A percentile compares a stretch with the other conserved stretches of the same genome.
Evolutionary conservation across 140 eudicot species (phyloP).

Genomic region (Cichorium intybus): DNA sequence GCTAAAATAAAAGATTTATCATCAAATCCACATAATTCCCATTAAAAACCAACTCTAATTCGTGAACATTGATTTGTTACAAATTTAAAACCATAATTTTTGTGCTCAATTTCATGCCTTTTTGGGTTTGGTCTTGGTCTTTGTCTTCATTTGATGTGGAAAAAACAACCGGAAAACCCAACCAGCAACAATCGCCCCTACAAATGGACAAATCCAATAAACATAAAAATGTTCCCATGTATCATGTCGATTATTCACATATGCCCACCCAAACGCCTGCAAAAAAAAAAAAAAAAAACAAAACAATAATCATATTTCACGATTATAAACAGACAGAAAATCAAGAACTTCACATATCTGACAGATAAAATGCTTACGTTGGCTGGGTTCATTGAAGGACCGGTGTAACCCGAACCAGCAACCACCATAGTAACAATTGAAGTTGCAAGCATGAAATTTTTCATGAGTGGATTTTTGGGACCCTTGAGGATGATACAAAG

Average conservation of each 20-base stretch:
- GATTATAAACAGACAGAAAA: not conserved
- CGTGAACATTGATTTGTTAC: constrained; percentile 8
- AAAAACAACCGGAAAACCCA: constrained; percentile 62
- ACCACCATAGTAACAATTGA: constrained; percentile 58
- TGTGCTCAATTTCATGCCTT: constrained; percentile 25
- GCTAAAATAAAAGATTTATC: constrained; percentile 5
- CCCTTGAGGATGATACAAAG: constrained; percentile 54
- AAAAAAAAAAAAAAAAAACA: not conserved
- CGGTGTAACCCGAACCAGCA: constrained; percentile 64
- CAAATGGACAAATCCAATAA: constrained; percentile 73
- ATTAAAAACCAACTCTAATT: not conserved
- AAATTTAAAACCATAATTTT: not conserved
- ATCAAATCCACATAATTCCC: constrained; percentile 6
- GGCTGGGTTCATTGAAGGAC: constrained; percentile 92
- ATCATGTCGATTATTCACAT: constrained; percentile 48
- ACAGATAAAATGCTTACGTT: constrained; percentile 36
- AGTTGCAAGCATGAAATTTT: constrained; percentile 67
- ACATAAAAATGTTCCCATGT: constrained; percentile 79
- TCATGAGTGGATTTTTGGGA: constrained; percentile 46
- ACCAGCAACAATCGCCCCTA: constrained; percentile 72
- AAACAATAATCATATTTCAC: not conserved
- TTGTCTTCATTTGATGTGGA: constrained; percentile 50
- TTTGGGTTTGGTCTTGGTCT: constrained; percentile 47
- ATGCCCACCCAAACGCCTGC: constrained; percentile 87
- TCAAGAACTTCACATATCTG: not conserved